Evolutionary conservation across 495 filamentous ascomycete species (phyloP), one percentile per base, ranked within the genome.

Genomic region (Lindgomyces ingoldianus): DNA sequence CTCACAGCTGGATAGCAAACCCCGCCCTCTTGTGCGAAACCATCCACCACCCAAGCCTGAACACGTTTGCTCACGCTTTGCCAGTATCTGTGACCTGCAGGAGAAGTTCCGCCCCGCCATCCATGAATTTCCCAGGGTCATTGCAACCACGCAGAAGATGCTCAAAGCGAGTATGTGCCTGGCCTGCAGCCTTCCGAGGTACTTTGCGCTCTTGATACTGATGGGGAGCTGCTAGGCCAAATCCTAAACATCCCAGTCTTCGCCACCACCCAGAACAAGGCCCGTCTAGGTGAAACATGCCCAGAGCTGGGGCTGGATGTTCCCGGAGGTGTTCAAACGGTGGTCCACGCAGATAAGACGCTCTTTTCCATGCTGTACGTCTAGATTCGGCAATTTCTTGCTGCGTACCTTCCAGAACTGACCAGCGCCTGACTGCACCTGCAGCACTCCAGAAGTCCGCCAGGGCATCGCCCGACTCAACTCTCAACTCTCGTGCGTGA

Each of bases 11-110:
- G 1, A 46, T 53, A 73, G 70, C 56, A 30, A 74, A 71, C 63
- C 70, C 72, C 56, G 70, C 66, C n/a, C 68, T 74, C 24, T 74
- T 74, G 72, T 74, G 71, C 50, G 69, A 44, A 45, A n/a, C n/a
- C n/a, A n/a, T 11, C 21, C 22, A n/a, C 48, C 0, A 30, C 10
- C 44, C 30, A 21, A n/a, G 25, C 18, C n/a, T 21, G 21, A 25
- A 12, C 29, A 45, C 42, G 45, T 57, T 30, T 29, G 59, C 69
- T 68, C 45, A 67, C 48, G 39, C 60, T 25, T 24, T 46, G 14
- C 2, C 69, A 98, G 93, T 68, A 83, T 98, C 70, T 98, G 94
- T 79, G 94, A 98, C 70, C 83, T 97, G 66, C 94, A 98, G 81
- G 93, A 96, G 65, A 93, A 89, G 73, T 98, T 98, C 80, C 84